Conservation (phyloP, 306 rosid species). For the Trifolium subterraneum region DNA sequence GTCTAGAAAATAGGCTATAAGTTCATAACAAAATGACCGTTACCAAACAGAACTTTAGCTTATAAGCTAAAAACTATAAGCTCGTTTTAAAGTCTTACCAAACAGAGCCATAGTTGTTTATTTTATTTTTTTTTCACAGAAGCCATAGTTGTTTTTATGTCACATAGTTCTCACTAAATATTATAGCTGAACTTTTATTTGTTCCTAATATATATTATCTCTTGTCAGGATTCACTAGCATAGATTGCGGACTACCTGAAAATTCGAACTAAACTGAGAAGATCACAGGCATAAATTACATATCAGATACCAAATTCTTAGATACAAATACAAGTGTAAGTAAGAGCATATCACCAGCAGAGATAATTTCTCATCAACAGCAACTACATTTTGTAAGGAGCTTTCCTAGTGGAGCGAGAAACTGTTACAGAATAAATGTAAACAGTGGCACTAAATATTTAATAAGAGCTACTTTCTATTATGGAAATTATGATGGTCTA, state of each 20-base stretch:
- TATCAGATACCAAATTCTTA: constrained; percentile 55
- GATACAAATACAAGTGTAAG: constrained; percentile 39
- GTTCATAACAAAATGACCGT: too few relatives aligned
- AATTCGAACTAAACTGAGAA: constrained; percentile 41
- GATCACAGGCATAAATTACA: constrained; percentile 46
- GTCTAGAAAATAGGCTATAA: too few relatives aligned
- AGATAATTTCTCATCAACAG: constrained; percentile 2
- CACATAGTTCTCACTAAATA: not conserved
- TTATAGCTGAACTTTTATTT: not conserved
- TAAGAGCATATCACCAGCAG: constrained; percentile 22
- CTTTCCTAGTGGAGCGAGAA: constrained; percentile 60
- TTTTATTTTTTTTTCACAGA: too few relatives aligned
- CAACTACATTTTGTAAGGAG: constrained; percentile 48
- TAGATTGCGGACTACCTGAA: constrained; percentile 59
- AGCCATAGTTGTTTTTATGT: not conserved
- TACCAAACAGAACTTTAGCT: too few relatives aligned
- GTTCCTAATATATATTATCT: not conserved
- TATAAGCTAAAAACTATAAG: too few relatives aligned
- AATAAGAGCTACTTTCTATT: not conserved
- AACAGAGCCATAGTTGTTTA: too few relatives aligned
- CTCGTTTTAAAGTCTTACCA: too few relatives aligned
- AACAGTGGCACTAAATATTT: not conserved
- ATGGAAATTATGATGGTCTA: not conserved
- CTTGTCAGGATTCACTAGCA: constrained; percentile 42
- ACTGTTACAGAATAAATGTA: constrained; percentile 50